These are phyloP conservation scores for Chaetothyriales sp. DNA, from an alignment of 2,329 filamentous ascomycete species.

Conservation along the genomic window DNA sequence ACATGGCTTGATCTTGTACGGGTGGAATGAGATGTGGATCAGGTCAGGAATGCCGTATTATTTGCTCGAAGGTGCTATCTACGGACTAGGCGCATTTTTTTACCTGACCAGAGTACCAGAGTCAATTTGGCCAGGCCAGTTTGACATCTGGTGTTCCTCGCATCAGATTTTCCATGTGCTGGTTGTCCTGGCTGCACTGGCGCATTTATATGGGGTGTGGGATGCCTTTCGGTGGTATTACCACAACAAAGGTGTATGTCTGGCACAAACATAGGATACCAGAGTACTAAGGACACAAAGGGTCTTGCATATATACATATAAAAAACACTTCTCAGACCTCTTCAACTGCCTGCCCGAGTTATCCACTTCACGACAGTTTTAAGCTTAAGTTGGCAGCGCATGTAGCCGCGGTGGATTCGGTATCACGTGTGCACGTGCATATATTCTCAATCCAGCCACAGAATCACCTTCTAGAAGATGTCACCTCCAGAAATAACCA, in stretches of 20 bases:
- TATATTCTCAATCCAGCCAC: too few species aligned
- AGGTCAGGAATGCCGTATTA: conserved; percentile 23
- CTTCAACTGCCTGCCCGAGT: too few species aligned
- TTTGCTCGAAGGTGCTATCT: conserved; percentile 21
- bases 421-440: too few species aligned
- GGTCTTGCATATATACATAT: not conserved
- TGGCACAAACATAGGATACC: not conserved
- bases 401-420: too few species aligned
- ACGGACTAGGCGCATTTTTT: conserved; percentile 22
- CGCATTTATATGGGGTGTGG: conserved; percentile 28
- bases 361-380: too few species aligned
- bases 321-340: too few species aligned
- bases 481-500: too few species aligned
- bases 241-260: conserved; percentile 16
- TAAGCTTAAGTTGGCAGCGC: too few species aligned
- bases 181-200: conserved; percentile 28
- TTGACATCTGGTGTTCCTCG: conserved; percentile 25
- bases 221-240: conserved; percentile 24
- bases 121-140: conserved; percentile 21
- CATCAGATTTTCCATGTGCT: conserved; percentile 25
- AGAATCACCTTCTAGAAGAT: too few species aligned
- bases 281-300: not conserved
- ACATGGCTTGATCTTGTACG: conserved; percentile 21
- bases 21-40: conserved; percentile 18
- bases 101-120: conserved; percentile 19